phyloP scores from a whole-genome alignment of 2,329 filamentous ascomycete genomes.

The Whalleya microplaca region DNA sequence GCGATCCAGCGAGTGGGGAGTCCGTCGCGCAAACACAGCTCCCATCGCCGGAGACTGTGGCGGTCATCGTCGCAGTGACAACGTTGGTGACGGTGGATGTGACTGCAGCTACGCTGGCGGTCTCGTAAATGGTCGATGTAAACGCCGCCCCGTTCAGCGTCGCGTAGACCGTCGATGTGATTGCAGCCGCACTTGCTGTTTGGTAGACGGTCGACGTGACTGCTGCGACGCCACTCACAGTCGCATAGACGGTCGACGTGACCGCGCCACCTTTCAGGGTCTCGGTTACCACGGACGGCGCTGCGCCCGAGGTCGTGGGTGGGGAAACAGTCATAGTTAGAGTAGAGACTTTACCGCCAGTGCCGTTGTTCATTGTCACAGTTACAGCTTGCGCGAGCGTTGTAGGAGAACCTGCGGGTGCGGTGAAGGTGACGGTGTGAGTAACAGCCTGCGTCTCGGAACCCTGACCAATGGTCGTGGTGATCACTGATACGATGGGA shows the following conservation, averaged over 20 bases:
- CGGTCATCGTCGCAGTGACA: background rate
- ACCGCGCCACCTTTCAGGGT: conserved; percentile 2
- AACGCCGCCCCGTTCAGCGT: conserved; percentile 16
- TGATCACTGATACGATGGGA: conserved; percentile 25
- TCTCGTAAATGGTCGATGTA: background rate
- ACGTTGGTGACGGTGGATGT: background rate
- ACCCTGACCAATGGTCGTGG: conserved; percentile 15
- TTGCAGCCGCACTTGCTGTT: conserved; percentile 4
- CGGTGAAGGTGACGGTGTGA: conserved; percentile 16
- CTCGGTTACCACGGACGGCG: conserved; percentile 13
- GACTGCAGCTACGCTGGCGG: no score
- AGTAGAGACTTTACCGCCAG: conserved; percentile 4
- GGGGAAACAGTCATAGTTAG: conserved; percentile 12
- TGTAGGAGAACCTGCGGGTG: conserved; percentile 4
- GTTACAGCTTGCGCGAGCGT: conserved; percentile 10
- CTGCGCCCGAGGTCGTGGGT: background rate
- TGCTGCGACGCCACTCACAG: conserved; percentile 19
- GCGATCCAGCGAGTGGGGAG: no score
- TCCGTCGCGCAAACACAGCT: background rate
- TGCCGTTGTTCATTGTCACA: conserved; percentile 8
- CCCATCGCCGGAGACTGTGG: background rate
- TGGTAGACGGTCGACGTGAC: conserved; percentile 17
- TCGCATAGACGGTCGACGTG: conserved; percentile 15
- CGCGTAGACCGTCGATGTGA: conserved; percentile 21
- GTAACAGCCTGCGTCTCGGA: conserved; percentile 8